A percentile compares a stretch with the other conserved stretches of the same genome.
Evolutionary conservation across 2,329 filamentous ascomycete species (phyloP).

Genomic region (Colletotrichum sp.): DNA sequence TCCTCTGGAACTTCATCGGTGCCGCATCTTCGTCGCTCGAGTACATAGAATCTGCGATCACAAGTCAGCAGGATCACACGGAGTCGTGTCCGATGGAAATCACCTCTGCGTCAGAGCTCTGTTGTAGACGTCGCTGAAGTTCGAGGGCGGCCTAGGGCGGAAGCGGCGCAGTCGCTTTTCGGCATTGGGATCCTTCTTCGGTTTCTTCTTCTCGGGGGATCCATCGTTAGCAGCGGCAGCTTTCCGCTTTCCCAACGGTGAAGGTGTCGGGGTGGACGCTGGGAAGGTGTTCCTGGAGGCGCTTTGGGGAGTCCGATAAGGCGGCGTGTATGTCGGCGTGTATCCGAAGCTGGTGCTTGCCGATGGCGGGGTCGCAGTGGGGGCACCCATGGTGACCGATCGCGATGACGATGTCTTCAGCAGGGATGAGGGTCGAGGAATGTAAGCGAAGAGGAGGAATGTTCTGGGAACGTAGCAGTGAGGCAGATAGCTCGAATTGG

Average conservation of each 20-base stretch:
- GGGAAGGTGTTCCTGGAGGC: neutral
- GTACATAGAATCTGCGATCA: constrained; percentile 45
- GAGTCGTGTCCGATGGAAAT: neutral
- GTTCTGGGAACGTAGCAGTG: neutral
- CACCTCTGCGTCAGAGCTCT: constrained; percentile 46
- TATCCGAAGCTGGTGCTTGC: neutral
- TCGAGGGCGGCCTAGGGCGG: constrained; percentile 34
- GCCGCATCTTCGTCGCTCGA: constrained; percentile 42
- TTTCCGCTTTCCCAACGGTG: neutral
- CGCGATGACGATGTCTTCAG: neutral
- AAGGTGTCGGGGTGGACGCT: neutral
- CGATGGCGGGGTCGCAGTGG: neutral
- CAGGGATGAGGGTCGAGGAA: neutral
- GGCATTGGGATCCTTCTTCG: neutral
- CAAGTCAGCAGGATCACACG: neutral
- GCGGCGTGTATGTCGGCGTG: neutral
- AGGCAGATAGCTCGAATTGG: neutral
- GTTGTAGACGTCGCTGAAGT: constrained; percentile 40
- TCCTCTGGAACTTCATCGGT: constrained; percentile 50
- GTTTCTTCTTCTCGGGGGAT: neutral
- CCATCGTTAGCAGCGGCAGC: neutral
- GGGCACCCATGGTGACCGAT: neutral
- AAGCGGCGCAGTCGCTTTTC: constrained; percentile 42
- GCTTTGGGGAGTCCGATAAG: neutral
- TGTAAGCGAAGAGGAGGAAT: neutral